Evolutionary conservation across 805 yeast species (phyloP), one percentile per base, ranked within the genome.

Genomic region (Starmera caribaea): DNA sequence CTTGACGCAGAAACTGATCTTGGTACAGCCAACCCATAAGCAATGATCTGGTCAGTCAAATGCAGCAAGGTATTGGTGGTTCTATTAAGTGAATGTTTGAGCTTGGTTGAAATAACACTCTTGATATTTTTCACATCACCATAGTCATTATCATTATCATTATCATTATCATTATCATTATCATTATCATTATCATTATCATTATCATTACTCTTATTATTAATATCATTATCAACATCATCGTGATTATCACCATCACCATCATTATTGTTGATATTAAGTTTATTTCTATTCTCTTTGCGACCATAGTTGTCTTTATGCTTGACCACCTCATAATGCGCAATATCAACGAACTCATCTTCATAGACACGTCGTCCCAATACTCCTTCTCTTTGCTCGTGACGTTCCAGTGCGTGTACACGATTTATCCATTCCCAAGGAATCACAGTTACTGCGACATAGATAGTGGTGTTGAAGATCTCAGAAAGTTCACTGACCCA

Each of bases 391-490:
- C 76, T 75, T 49, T 83, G 89, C 39, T 71, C 69, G 13, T 62
- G 63, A 45, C 74, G 73, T 59, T 76, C 78, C 32, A 80, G 57
- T 11, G 71, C 64, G 38, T 72, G 71, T 40, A 80, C 68, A 45
- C 82, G 67, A 51, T 81, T 83, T 44, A 82, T 71, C 90, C 94
- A 86, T 57, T 84, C 94, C 92, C 94, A 83, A 1, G 84, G 84
- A 10, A 81, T 69, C 7, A 81, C 81, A 27, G 85, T 81, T 30
- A 85, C 73, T 16, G 81, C 66, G 8, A 82, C 73, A 53, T 79
- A 81, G n/a, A 81, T 73, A 1, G 83, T 79, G 15, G 84, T 73
- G 34, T 81, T 78, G 58, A 83, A 81, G 34, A 83, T 65, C 52
- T 83, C 90, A 16, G 87, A 76, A 38, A 83, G 63, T 45, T 79